Conservation (phyloP, 2,329 filamentous ascomycete species). For the Kalmusia sp. region DNA sequence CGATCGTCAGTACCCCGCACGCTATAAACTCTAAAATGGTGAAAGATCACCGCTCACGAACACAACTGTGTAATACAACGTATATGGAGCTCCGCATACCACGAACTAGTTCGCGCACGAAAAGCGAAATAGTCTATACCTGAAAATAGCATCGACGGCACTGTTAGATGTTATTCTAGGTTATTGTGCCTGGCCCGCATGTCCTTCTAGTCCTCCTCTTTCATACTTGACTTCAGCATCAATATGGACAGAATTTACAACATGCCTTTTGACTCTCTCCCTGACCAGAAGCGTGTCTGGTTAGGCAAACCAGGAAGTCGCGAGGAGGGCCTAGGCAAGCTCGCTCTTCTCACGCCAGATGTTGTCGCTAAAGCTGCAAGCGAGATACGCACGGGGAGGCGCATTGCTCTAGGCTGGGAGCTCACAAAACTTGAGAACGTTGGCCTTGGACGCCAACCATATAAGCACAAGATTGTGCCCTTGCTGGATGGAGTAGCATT, state of each 20-base stretch:
- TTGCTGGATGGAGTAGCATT: constrained; percentile 55
- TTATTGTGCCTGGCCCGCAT: not conserved
- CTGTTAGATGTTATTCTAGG: no score
- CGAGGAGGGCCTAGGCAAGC: constrained; percentile 60
- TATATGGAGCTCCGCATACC: no score
- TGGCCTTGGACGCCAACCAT: constrained; percentile 57
- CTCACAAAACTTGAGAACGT: constrained; percentile 61
- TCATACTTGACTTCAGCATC: no score
- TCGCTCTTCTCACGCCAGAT: constrained; percentile 60
- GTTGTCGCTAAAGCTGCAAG: constrained; percentile 56
- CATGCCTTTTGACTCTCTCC: constrained; percentile 53
- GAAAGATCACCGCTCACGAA: no score
- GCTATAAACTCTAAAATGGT: no score
- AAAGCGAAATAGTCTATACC: no score
- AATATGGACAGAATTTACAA: constrained; percentile 19
- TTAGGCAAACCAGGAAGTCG: constrained; percentile 52
- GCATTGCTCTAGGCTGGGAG: constrained; percentile 61
- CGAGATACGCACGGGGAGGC: constrained; percentile 58
- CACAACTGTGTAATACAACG: no score
- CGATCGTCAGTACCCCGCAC: no score
- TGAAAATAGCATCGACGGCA: no score
- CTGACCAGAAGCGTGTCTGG: constrained; percentile 59
- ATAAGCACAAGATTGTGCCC: constrained; percentile 57
- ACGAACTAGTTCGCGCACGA: no score
- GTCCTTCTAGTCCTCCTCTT: no score